Evolutionary conservation across 2,329 filamentous ascomycete species (phyloP), one percentile per base, ranked within the genome.

Genomic region (Aspergillus udagawae): DNA sequence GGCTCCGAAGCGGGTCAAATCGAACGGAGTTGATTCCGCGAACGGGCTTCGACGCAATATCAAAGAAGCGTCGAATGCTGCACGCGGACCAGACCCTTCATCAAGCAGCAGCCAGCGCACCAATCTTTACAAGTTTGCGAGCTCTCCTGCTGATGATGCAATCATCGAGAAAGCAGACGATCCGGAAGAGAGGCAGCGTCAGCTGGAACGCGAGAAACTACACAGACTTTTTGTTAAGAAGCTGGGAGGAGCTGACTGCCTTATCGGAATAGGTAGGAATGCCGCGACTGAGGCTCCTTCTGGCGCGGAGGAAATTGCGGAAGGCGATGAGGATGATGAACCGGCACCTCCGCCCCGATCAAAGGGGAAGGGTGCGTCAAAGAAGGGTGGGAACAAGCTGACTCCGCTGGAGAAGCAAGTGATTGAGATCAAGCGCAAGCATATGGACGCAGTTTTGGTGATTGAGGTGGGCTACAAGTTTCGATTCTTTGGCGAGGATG

Each of bases 401-500:
- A 99, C 94, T 0, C 94, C 94, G 0, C 89, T 99, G 86, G 92
- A 97, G 73, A 84, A 89, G 44, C 94, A 97, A 68, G 89, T 96
- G 57, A 82, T 99, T 5, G 92, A 96, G 20, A 96, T 99, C 73
- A 99, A 99, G 77, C 83, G 86, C 59, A 90, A 93, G 65, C 87
- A 97, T 70, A 83, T 91, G 78, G 94, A 97, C 70, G 94, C 93
- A 0, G 68, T 99, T 21, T 81, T 99, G 32, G 89, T 97, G 12
- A 87, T 97, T 53, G 93, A 99, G 72, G 94, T 97, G 8, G 94
- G 94, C 52, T 99, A 99, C 78, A 99, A 99, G 72, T 99, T 96
- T 76, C 87, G 90, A 35, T 96, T 99, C 78, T 96, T 96, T 70
- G 94, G 94, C 10, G 93, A 97, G 68, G 94, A 99, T 77, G 94